Evolutionary conservation across 495 filamentous ascomycete genomes (phyloP).

Genomic region (Annulohypoxylon maeteangense): DNA sequence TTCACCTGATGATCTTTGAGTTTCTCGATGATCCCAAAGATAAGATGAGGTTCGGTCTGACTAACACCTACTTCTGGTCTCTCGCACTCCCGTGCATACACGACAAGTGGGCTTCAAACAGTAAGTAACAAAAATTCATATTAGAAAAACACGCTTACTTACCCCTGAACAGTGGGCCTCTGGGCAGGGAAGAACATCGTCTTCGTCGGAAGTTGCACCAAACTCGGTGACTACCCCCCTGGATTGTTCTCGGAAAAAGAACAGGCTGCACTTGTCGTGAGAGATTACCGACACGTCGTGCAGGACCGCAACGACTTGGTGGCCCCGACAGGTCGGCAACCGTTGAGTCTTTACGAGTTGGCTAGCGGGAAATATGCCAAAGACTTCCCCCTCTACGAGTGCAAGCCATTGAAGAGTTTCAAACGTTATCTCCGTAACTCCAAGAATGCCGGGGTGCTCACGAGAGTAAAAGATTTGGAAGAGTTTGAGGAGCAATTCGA

Average conservation of each 20-base stretch:
- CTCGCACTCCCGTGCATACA: slow-evolving; percentile 7
- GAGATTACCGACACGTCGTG: no score
- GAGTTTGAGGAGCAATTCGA: neutral
- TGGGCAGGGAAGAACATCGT: slow-evolving; percentile 26
- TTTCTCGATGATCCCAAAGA: slow-evolving; percentile 2
- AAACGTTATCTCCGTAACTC: neutral
- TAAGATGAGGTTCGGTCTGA: neutral
- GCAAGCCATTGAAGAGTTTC: neutral
- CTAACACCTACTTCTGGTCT: neutral
- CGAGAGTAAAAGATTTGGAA: no score
- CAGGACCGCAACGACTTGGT: no score
- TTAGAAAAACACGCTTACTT: no score
- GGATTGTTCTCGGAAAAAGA: neutral
- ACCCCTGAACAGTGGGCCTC: neutral
- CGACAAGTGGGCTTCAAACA: neutral
- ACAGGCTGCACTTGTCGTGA: no score
- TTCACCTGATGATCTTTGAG: slow-evolving; percentile 9
- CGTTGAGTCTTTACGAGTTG: no score
- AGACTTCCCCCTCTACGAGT: neutral
- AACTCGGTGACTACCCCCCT: slow-evolving; percentile 6
- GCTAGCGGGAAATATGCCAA: neutral
- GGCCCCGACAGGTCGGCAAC: no score
- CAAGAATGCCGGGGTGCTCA: neutral
- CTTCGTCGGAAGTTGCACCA: neutral
- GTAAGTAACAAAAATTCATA: no score